Base-by-base conservation (phyloP, 139 green algal genomes). In the Closterium sp. region DNA sequence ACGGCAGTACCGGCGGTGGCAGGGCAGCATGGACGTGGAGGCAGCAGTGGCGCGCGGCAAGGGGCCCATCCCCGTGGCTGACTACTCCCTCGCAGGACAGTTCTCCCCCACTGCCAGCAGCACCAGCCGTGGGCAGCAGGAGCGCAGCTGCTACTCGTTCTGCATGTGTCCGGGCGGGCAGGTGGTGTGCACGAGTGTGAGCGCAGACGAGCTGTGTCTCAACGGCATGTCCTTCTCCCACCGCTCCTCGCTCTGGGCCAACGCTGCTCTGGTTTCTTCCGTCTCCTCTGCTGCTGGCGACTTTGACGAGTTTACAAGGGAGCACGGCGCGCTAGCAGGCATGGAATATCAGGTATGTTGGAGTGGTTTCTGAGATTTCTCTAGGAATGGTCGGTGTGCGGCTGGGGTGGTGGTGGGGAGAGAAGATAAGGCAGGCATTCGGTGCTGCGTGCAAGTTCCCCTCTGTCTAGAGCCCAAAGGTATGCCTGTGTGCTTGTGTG, bases 141-240 rank as follows among this genome's bases (percentile, higher is more conserved):
- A 13, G 42, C 42, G 42, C 9, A 95, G 95, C 21, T 96, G 97
- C 34, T 98, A 97, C 95, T 97, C 94, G 27, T 98, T 98, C 91
- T 98, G 97, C 93, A 98, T 98, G 97, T 98, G 97, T 88, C 97
- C 97, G 7, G 96, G 96, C 0, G 96, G 45, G 45, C 97, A 98
- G 94, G 97, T 98, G 32, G 97, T 98, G 85, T 95, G 95, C 70
- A 98, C 97, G 13, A 96, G 89, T 91, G 97, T 95, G 4, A 92
- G 50, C 17, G 90, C 91, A 86, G 90, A 95, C 9, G 95, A 98
- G 94, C 95, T 98, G 38, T 98, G 97, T 94, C 95, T 98, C 93
- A 98, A 98, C 92, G 97, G 97, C 70, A 98, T 98, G 97, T 96
- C 92, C 90, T 98, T 98, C 94, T 96, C 88, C 28, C 86, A 34